Evolutionary conservation across 495 filamentous ascomycete species (phyloP), one percentile per base, ranked within the genome.

Genomic region (Lasiosphaeris hirsuta): DNA sequence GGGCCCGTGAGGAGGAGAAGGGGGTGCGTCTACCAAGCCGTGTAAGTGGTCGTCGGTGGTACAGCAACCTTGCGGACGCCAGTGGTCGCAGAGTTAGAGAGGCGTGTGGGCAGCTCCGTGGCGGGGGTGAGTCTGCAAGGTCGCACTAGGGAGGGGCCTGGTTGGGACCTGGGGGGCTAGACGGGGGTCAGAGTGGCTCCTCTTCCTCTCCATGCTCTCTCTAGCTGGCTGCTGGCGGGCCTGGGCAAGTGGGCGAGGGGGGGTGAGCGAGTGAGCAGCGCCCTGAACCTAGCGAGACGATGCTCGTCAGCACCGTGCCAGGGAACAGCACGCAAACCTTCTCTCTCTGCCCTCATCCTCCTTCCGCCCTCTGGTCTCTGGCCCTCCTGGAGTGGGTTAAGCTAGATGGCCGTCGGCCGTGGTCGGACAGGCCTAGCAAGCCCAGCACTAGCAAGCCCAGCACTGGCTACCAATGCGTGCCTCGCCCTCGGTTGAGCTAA

Each of bases 61-160:
- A 64, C 62, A 57, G 41, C 56, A 42, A 52, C 49, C 56, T 43
- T 30, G 53, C 41, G 41, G 53, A 55, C 53, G 48, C 54, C 57
- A 56, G 49, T 44, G 44, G 51, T 46, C 41, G 46, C 50, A 38
- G 50, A 38, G 34, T 51, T 37, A 51, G 58, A 52, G 60, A 61
- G 64, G 64, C 52, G 64, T 66, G 63, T 57, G 64, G 54, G 55
- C 64, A 61, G 46, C 42, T 53, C 36, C 47, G 7, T 15, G 58
- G 58, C 49, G 60, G 60, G 54, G 57, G 54, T 60, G 44, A 49
- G 59, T 53, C 56, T 58, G 56, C 56, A 58, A 64, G 41, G 62
- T 61, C 30, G 58, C 59, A 65, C 62, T 39, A 42, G 52, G 47
- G 58, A 46, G 54, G 43, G 48, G 40, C 23, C 11, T 36, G 13